Base-by-base conservation (phyloP, 371 early-diverging fungal genomes). In the Conidiobolus incongruus region DNA sequence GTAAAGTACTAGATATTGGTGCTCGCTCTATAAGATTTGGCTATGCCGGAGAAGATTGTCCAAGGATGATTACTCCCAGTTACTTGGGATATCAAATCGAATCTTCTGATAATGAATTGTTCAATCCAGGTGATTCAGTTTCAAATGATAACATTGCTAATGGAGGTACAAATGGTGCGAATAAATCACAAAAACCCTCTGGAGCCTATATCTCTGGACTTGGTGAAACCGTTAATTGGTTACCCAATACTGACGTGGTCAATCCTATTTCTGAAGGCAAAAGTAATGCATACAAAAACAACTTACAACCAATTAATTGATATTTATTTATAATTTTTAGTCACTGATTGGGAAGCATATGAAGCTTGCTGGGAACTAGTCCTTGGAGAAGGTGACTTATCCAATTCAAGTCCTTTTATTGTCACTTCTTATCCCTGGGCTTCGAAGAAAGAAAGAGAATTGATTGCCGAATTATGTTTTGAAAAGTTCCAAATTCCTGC, bases 21-120 rank as follows among this genome's bases (percentile, higher is more conserved):
- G 70, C 81, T 46, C 66, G 77, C 21, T 73, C 75, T 58, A 78
- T 81, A 33, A 81, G 84, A 40, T 87, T 84, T 23, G 96, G 96
- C 28, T 90, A 84, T 59, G 87, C 93, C 16, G 96, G 96, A 38
- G 94, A 93, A 53, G 93, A 95, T 52, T 61, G 72, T 26, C 93
- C 96, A 2, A 71, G 75, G 47, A 75, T 72, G 4, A 76, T 83
- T 20, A 77, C 87, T 41, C 85, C 93, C 4, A 77, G 90, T 2
- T 66, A 46, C 6, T 66, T 72, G 10, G 83, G 81, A 4, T 61
- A 60, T 49, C 44, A 62, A 12, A 56, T 56, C 33, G 49, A n/a
- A n/a, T n/a, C n/a, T n/a, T n/a, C n/a, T n/a, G n/a, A n/a, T n/a
- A n/a, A n/a, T n/a, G n/a, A n/a, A n/a, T n/a, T n/a, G n/a, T n/a